phyloP scores from a whole-genome alignment of 2,329 filamentous ascomycete species.

The Zopfia rhizophila region DNA sequence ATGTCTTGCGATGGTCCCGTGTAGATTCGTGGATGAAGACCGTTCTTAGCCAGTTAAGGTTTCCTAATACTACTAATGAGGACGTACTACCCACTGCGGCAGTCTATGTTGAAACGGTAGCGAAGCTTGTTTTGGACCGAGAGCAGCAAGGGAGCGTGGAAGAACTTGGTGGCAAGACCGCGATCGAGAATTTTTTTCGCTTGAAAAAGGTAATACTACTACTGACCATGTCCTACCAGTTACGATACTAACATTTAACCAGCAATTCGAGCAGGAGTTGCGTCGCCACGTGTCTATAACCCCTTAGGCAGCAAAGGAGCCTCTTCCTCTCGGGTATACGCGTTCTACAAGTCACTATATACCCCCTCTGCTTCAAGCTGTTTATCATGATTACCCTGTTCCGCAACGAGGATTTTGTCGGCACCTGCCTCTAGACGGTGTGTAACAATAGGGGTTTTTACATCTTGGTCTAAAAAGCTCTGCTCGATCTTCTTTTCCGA shows the following conservation, averaged over 20 bases:
- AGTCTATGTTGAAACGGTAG: constrained; percentile 23
- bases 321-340: too few species aligned
- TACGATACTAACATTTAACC: background rate
- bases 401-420: too few species aligned
- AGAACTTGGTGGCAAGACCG: constrained; percentile 21
- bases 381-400: too few species aligned
- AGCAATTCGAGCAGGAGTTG: too few species aligned
- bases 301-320: too few species aligned
- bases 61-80: constrained; percentile 24
- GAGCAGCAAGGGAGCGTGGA: constrained; percentile 9
- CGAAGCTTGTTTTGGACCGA: constrained; percentile 19
- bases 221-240: background rate
- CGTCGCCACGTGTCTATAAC: too few species aligned
- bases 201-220: constrained; percentile 21
- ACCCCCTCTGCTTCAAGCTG: too few species aligned
- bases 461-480: too few species aligned
- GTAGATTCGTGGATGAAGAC: constrained; percentile 22
- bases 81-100: constrained; percentile 12
- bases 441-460: too few species aligned
- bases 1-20: constrained; percentile 24
- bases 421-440: too few species aligned
- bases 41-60: constrained; percentile 21
- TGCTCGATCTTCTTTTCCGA: too few species aligned
- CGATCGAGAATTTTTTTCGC: constrained; percentile 19
- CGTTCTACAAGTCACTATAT: too few species aligned